Base-by-base conservation (phyloP, 257 asterid genomes). In the Parsonsia alboflavescens region DNA sequence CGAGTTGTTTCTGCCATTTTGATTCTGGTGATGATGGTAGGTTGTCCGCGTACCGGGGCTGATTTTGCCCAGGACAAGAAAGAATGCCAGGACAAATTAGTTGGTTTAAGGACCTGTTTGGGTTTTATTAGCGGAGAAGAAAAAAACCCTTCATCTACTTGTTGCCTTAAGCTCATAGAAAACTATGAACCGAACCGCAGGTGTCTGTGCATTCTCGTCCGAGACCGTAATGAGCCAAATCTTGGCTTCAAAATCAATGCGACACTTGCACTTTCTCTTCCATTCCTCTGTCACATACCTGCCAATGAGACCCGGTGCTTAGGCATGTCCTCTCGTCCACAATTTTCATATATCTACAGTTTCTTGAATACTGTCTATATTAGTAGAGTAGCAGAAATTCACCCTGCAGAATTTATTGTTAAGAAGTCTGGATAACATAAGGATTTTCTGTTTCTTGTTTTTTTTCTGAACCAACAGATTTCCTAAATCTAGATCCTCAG, bases 211-310 rank as follows among this genome's bases (percentile, higher is more conserved):
- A 64, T 82, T 68, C 79, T 84, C 5, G 74, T 88, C 11, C 79
- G 68, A 45, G 91, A 83, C 63, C 82, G 87, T 16, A 76, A 87
- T 41, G 88, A 87, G 2, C 88, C 81, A 0, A 74, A 69, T 10
- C 77, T 84, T 2, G 90, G 87, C 2, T 80, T 80, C 62, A 85
- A 83, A 46, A 70, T 86, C 70, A 88, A 88, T 21, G 85, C 83
- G 5, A 86, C 90, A 0, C 89, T 79, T 26, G 89, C 90, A 33
- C 33, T 86, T 26, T 42, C 75, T 36, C 86, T 84, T 21, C 80
- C 83, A 56, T 67, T 77, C 57, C 9, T 76, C 16, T 88, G 87
- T 57, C 83, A 41, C 1, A 50, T 70, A 19, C 75, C 56, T 17
- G n/a, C 84, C 16, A 76, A 73, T 21, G 83, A 78, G 65, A 44